These are phyloP conservation scores for Clitopilus passeckerianus DNA, from an alignment of 768 basidiomycete genomes.

Conservation along the genomic window DNA sequence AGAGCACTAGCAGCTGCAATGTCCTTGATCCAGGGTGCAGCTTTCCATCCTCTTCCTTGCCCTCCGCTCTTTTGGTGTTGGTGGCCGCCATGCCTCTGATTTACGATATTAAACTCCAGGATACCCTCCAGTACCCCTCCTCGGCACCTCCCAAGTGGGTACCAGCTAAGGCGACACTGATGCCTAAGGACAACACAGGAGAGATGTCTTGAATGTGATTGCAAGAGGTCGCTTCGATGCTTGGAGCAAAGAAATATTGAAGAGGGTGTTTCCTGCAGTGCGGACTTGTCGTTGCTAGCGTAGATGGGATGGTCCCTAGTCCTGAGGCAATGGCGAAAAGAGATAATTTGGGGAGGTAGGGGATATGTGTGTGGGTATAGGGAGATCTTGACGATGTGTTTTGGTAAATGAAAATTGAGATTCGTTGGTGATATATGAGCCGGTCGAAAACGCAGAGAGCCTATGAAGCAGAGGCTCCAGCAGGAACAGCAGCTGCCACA, in stretches of 20 bases:
- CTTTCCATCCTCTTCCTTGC: not conserved
- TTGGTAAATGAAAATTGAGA: not conserved
- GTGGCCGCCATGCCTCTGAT: not conserved
- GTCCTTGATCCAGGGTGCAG: not conserved
- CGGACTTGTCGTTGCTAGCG: not conserved
- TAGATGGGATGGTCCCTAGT: not conserved
- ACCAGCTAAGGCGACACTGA: not conserved
- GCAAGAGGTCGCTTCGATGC: not conserved
- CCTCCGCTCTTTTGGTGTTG: not conserved
- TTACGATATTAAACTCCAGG: not conserved
- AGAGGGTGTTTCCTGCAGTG: not conserved
- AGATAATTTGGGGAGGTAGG: not conserved
- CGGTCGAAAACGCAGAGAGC: too few species aligned
- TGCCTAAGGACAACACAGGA: too few species aligned
- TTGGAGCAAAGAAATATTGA: not conserved
- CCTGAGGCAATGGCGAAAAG: not conserved
- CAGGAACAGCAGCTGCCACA: too few species aligned
- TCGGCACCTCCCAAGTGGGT: not conserved
- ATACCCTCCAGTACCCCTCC: not conserved
- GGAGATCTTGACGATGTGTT: not conserved
- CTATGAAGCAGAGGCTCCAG: too few species aligned
- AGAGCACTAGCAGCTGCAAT: not conserved
- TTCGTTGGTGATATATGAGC: not conserved
- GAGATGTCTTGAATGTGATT: too few species aligned
- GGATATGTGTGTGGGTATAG: not conserved